These are phyloP conservation scores for Casuarina cunninghamiana DNA, from an alignment of 306 rosid species.

Conservation along the genomic window DNA sequence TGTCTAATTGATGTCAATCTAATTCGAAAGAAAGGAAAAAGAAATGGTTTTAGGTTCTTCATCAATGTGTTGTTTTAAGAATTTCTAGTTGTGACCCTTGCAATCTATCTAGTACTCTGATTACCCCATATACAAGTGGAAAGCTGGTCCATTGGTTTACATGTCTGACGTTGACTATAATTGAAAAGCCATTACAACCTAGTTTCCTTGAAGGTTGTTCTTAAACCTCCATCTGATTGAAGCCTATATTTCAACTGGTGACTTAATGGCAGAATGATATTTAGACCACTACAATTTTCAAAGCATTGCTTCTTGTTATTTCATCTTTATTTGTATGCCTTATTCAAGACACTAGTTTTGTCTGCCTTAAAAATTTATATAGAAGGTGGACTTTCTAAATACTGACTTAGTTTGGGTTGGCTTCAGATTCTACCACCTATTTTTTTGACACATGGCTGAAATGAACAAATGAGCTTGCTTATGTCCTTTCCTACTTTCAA, in stretches of 20 bases:
- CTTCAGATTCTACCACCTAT: background rate
- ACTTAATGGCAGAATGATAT: background rate
- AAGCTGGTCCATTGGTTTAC: background rate
- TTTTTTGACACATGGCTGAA: background rate
- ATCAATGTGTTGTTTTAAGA: background rate
- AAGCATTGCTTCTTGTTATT: background rate
- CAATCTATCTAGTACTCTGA: background rate
- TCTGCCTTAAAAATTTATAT: background rate
- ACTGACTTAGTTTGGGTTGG: background rate
- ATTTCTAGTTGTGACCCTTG: background rate
- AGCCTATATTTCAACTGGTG: too few relatives aligned
- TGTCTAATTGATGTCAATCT: background rate
- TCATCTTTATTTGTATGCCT: background rate
- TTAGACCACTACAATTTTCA: background rate
- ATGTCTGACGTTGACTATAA: background rate
- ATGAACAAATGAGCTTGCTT: background rate
- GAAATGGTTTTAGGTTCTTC: background rate
- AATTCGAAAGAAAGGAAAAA: background rate
- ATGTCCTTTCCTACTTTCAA: background rate
- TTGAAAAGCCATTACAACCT: background rate
- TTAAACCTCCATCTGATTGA: background rate
- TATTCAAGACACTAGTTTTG: background rate
- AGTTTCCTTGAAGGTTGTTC: background rate
- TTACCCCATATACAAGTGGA: background rate
- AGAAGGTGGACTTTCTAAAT: background rate